Conservation (phyloP, 2,329 filamentous ascomycete genomes). For the Monascus ruber region DNA sequence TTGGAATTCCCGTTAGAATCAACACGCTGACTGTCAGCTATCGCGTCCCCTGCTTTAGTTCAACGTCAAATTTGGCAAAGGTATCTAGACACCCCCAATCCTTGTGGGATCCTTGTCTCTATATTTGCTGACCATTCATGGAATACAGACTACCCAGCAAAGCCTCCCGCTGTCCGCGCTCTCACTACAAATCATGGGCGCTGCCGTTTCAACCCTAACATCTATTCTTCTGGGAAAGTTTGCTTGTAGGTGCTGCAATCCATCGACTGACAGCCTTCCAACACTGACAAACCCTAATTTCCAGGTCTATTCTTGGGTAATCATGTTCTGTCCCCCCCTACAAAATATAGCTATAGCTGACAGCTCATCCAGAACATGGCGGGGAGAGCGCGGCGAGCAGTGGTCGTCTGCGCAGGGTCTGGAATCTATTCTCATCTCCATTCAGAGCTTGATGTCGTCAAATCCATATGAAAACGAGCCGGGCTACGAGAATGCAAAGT, state of each 20-base stretch:
- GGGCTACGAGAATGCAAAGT: constrained; percentile 69
- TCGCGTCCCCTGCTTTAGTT: constrained; percentile 43
- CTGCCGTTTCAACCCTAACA: constrained; percentile 92
- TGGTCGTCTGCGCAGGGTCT: constrained; percentile 95
- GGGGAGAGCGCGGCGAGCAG: constrained; percentile 77
- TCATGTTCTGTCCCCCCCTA: neutral
- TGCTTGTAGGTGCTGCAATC: constrained; percentile 58
- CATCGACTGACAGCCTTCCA: neutral
- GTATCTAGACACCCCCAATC: constrained; percentile 29
- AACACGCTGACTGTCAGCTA: constrained; percentile 1
- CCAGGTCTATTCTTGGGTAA: constrained; percentile 76
- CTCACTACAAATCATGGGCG: constrained; percentile 81
- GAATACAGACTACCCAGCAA: constrained; percentile 64
- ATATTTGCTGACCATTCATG: no score
- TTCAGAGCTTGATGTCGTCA: constrained; percentile 87
- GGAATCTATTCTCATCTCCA: constrained; percentile 87
- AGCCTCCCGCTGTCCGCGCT: constrained; percentile 49
- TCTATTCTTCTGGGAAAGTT: constrained; percentile 83
- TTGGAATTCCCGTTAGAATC: no score
- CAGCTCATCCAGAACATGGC: constrained; percentile 61
- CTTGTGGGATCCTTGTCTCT: neutral
- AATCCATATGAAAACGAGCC: constrained; percentile 97
- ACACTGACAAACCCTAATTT: constrained; percentile 7
- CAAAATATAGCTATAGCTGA: constrained; percentile 5
- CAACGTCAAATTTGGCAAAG: constrained; percentile 61